Percentiles rank a stretch among this genome's conserved stretches.
These are phyloP conservation scores for Nemania abortiva DNA, from an alignment of 2,329 filamentous ascomycete genomes.

Conservation along the genomic window DNA sequence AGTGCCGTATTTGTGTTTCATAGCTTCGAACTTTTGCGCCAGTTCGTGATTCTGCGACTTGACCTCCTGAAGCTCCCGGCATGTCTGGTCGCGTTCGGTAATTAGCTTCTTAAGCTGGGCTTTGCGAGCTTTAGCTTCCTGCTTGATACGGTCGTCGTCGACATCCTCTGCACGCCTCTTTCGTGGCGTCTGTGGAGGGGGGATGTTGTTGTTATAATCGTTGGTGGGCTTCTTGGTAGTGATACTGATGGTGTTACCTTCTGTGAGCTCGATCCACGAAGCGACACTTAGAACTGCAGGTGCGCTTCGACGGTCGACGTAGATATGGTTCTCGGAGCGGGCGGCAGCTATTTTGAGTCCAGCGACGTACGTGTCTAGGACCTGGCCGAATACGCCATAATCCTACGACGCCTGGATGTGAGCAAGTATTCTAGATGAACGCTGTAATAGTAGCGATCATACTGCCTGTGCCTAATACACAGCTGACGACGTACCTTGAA, in stretches of 20 bases:
- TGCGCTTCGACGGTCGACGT: slow-evolving; percentile 14
- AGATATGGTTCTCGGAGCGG: slow-evolving; percentile 6
- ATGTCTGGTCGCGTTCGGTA: slow-evolving; percentile 9
- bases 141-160: neutral
- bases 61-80: neutral
- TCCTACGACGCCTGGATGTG: neutral
- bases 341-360: slow-evolving; percentile 16
- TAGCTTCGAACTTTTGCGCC: slow-evolving; percentile 4
- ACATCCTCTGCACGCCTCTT: neutral
- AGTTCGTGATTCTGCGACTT: neutral
- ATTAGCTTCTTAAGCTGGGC: neutral
- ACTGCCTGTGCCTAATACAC: neutral
- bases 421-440: neutral
- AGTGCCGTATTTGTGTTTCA: neutral
- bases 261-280: slow-evolving; percentile 19
- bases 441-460: neutral
- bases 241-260: slow-evolving; percentile 16
- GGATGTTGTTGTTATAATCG: neutral
- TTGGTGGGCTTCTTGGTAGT: slow-evolving; percentile 7
- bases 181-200: neutral
- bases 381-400: slow-evolving; percentile 3
- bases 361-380: slow-evolving; percentile 14
- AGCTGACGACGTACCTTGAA: slow-evolving; percentile 16
- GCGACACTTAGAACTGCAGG: slow-evolving; percentile 13
- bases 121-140: neutral